A percentile compares a stretch with the other conserved stretches of the same genome.
phyloP scores from a whole-genome alignment of 345 rosid genomes.

The Kandelia obovata region DNA sequence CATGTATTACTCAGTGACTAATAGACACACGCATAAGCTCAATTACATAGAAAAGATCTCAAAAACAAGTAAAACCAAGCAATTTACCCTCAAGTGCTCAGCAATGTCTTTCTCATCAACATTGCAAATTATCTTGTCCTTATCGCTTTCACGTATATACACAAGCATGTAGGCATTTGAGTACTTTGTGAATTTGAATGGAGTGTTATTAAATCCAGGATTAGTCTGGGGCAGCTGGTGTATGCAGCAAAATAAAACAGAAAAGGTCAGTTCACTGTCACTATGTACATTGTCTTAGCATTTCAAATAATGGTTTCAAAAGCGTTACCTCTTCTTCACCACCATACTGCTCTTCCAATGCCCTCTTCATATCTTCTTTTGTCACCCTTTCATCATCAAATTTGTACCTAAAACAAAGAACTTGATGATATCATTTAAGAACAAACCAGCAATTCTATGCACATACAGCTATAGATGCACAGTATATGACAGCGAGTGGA shows the following conservation, averaged over 20 bases:
- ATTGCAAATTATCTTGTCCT: slow-evolving; percentile 90
- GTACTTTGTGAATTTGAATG: slow-evolving; percentile 84
- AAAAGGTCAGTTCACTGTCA: slow-evolving; percentile 7
- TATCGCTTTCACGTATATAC: slow-evolving; percentile 92
- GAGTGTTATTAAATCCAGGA: slow-evolving; percentile 91
- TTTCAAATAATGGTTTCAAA: neutral
- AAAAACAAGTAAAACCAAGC: slow-evolving; percentile 20
- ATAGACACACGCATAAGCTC: neutral
- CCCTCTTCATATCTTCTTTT: slow-evolving; percentile 87
- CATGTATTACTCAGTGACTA: neutral
- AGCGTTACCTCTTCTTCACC: slow-evolving; percentile 86
- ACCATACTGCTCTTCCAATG: slow-evolving; percentile 95
- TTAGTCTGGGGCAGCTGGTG: slow-evolving; percentile 82
- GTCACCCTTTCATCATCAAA: slow-evolving; percentile 98
- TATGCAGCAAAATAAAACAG: slow-evolving; percentile 11
- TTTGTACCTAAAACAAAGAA: slow-evolving; percentile 64
- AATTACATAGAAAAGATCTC: neutral
- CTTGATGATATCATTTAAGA: neutral
- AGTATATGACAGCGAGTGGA: neutral
- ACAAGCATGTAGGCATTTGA: slow-evolving; percentile 99
- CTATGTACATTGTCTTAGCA: neutral
- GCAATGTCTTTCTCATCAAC: slow-evolving; percentile 99
- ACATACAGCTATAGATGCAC: neutral
- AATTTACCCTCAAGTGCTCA: slow-evolving; percentile 81
- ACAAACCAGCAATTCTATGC: neutral